Evolutionary conservation across 768 basidiomycete species (phyloP), one percentile per base, ranked within the genome.

Genomic region (Trametes coccinea): DNA sequence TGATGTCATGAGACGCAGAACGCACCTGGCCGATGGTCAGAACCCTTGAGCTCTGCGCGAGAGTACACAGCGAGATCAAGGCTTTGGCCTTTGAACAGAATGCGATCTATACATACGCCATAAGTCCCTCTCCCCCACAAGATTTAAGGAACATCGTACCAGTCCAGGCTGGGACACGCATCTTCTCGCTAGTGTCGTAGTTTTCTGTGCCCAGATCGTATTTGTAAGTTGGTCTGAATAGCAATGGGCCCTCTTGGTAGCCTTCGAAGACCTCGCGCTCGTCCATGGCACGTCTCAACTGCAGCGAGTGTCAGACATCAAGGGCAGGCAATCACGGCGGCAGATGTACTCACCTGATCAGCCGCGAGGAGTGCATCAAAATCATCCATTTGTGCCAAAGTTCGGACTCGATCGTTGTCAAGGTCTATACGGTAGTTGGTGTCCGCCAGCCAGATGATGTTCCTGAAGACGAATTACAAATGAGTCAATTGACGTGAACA

Each of bases 121-220:
- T 48, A 14, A 16, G 17, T 5, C 48, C 6, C 43, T 16, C 50
- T 46, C 13, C 46, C 5, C 16, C 9, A 41, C 22, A 30, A 41
- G 41, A 53, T 46, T 13, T 3, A 22, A 10, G 40, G 41, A 43
- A 41, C 54, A 29, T 65, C 82, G 61, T 58, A 94, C 94, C 94
- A 68, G 96, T 98, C 95, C 95, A 98, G 16, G 96, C 93, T 5
- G 97, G 97, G 70, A 97, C 89, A 29, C 97, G 84, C 83, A 88
- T 85, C 78, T 98, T 99, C 75, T 98, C 97, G 71, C 93, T 92
- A 13, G 93, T 90, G 73, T 99, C 97, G 72, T 98, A 99, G 50
- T 80, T 80, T 63, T 97, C 90, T 8, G 94, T 87, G 9, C 86
- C 84, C 5, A 88, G 70, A 70, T 90, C 87, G 70, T 95, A 98